Evolutionary conservation across 306 rosid genomes (phyloP).

Genomic region (Rubus parviflorus): DNA sequence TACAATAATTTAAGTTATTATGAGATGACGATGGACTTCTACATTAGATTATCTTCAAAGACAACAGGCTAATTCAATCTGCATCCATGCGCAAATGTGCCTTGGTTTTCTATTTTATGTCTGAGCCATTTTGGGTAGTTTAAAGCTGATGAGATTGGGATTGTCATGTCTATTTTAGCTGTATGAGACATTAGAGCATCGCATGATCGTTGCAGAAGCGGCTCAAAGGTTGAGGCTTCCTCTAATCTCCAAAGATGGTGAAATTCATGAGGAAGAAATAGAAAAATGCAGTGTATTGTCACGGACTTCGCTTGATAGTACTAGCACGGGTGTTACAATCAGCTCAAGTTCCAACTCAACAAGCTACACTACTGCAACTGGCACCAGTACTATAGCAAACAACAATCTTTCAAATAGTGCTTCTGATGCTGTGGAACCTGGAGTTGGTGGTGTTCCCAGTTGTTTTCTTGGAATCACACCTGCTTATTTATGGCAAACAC

Average conservation of each 20-base stretch:
- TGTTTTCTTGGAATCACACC: constrained; percentile 93
- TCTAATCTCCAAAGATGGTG: constrained; percentile 92
- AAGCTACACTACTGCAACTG: constrained; percentile 59
- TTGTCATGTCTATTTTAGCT: constrained; percentile 47
- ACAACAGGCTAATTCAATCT: background rate
- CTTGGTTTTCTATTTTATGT: background rate
- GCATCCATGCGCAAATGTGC: background rate
- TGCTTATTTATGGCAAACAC: constrained; percentile 89
- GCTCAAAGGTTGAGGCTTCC: constrained; percentile 95
- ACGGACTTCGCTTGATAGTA: constrained; percentile 78
- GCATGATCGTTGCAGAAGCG: constrained; percentile 90
- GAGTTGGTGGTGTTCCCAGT: constrained; percentile 92
- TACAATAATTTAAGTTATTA: background rate
- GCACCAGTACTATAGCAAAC: constrained; percentile 46
- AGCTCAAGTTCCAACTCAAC: constrained; percentile 67
- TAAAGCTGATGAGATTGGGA: background rate
- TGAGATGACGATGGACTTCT: background rate
- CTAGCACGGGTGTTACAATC: constrained; percentile 47
- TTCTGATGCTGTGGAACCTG: constrained; percentile 56
- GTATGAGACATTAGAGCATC: constrained; percentile 87
- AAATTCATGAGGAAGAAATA: constrained; percentile 83
- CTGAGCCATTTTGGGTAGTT: background rate
- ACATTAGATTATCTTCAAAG: background rate
- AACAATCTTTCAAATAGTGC: constrained; percentile 39
- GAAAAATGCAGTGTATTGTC: constrained; percentile 75